A percentile compares a stretch with the other conserved stretches of the same genome.
phyloP scores from a whole-genome alignment of 176 grass and related monocot genomes.

The Oryza glaberrima region DNA sequence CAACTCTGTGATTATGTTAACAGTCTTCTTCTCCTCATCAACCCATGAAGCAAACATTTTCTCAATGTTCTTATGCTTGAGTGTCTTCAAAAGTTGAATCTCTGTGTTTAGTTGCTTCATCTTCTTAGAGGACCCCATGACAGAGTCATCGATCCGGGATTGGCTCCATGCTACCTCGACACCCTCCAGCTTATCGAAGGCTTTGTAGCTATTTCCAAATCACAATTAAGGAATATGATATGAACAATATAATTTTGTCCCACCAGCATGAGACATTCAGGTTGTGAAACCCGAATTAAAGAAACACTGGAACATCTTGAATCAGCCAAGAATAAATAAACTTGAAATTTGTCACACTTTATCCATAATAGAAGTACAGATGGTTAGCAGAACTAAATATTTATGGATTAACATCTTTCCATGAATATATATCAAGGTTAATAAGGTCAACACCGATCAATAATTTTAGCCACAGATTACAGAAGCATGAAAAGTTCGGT shows the following conservation, averaged over 20 bases:
- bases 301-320: neutral
- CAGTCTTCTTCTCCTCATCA: slow-evolving; percentile 44
- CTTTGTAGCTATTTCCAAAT: slow-evolving; percentile 54
- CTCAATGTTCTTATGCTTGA: slow-evolving; percentile 53
- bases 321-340: neutral
- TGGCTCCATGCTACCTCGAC: slow-evolving; percentile 67
- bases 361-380: neutral
- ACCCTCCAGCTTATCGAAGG: slow-evolving; percentile 61
- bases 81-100: slow-evolving; percentile 42
- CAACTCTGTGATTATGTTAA: slow-evolving; percentile 65
- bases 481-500: neutral
- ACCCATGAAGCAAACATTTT: slow-evolving; percentile 57
- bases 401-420: neutral
- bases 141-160: slow-evolving; percentile 43
- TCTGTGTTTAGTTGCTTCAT: slow-evolving; percentile 52
- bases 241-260: neutral
- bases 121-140: slow-evolving; percentile 44
- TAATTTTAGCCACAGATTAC: neutral
- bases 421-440: neutral
- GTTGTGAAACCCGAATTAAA: neutral
- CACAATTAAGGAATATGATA: slow-evolving; percentile 35
- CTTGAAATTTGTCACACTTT: neutral
- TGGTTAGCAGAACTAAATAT: neutral
- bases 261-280: neutral
- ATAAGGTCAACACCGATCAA: neutral